Evolutionary conservation across 768 basidiomycete genomes (phyloP).

Genomic region (Phallus indusiatus): DNA sequence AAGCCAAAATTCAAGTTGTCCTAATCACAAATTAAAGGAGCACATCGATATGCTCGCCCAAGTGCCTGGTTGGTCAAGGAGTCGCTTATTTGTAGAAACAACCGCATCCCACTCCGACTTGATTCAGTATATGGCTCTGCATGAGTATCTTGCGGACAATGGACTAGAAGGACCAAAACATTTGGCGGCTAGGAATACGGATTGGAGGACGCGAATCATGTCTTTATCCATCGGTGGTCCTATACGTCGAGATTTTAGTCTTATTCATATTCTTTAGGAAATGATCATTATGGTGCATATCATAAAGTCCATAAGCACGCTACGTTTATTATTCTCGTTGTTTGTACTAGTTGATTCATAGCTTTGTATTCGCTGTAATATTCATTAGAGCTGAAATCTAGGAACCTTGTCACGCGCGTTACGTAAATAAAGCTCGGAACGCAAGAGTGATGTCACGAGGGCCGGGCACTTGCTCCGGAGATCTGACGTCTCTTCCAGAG

Average conservation of each 20-base stretch:
- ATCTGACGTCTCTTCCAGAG: no score
- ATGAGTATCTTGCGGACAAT: slow-evolving; percentile 29
- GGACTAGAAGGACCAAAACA: slow-evolving; percentile 30
- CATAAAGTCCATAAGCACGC: no score
- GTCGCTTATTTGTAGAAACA: slow-evolving; percentile 26
- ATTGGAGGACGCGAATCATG: slow-evolving; percentile 35
- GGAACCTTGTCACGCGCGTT: no score
- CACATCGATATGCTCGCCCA: slow-evolving; percentile 28
- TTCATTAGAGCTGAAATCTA: no score
- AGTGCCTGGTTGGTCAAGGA: slow-evolving; percentile 36
- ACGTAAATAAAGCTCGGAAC: no score
- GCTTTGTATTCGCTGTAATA: no score
- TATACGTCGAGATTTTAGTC: not conserved
- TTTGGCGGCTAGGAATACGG: slow-evolving; percentile 31
- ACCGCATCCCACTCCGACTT: slow-evolving; percentile 16
- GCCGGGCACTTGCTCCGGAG: no score
- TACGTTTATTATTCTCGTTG: no score
- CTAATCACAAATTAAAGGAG: slow-evolving; percentile 11
- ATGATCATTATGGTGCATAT: not conserved
- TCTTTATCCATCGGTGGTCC: not conserved
- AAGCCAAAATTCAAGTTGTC: not conserved
- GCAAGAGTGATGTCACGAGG: no score
- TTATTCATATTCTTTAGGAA: not conserved
- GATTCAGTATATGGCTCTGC: slow-evolving; percentile 31
- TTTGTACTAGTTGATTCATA: no score